Evolutionary conservation across 2,329 filamentous ascomycete species (phyloP).

Genomic region (Colletotrichum melonis): DNA sequence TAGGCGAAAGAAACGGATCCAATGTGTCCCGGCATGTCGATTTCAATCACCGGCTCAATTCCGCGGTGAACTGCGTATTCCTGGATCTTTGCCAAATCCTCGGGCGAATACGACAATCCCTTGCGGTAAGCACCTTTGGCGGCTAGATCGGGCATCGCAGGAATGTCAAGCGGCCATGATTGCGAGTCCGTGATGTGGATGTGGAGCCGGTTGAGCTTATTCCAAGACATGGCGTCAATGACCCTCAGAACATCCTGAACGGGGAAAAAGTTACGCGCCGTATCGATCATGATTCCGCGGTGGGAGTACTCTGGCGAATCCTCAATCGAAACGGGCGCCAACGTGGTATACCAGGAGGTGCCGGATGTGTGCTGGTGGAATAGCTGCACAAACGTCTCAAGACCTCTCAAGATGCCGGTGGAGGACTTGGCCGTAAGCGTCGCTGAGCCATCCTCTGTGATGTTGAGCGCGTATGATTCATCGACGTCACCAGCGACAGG

Average conservation of each 20-base stretch:
- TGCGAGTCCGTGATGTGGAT: slow-evolving; percentile 86
- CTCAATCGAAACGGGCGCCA: slow-evolving; percentile 77
- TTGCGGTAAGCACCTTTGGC: slow-evolving; percentile 78
- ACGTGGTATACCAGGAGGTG: slow-evolving; percentile 71
- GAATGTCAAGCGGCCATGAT: slow-evolving; percentile 87
- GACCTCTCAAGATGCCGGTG: slow-evolving; percentile 76
- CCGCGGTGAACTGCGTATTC: slow-evolving; percentile 76
- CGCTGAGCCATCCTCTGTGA: slow-evolving; percentile 69
- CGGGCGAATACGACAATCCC: slow-evolving; percentile 74
- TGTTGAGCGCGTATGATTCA: slow-evolving; percentile 78
- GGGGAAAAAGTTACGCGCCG: slow-evolving; percentile 78
- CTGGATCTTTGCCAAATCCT: slow-evolving; percentile 75
- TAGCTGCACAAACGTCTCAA: slow-evolving; percentile 83
- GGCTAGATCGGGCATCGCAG: slow-evolving; percentile 77
- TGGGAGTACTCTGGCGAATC: slow-evolving; percentile 81
- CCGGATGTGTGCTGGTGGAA: slow-evolving; percentile 78
- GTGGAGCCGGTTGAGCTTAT: slow-evolving; percentile 86
- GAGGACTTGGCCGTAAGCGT: slow-evolving; percentile 74
- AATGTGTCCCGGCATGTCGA: slow-evolving; percentile 86
- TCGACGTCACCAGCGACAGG: slow-evolving; percentile 73
- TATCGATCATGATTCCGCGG: slow-evolving; percentile 84
- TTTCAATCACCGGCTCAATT: slow-evolving; percentile 79
- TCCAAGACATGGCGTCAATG: slow-evolving; percentile 81
- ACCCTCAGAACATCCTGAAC: slow-evolving; percentile 76
- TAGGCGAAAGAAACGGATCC: slow-evolving; percentile 73